A percentile compares a stretch with the other conserved stretches of the same genome.
Conservation (phyloP, 768 basidiomycete genomes). For the Russula vinacea region DNA sequence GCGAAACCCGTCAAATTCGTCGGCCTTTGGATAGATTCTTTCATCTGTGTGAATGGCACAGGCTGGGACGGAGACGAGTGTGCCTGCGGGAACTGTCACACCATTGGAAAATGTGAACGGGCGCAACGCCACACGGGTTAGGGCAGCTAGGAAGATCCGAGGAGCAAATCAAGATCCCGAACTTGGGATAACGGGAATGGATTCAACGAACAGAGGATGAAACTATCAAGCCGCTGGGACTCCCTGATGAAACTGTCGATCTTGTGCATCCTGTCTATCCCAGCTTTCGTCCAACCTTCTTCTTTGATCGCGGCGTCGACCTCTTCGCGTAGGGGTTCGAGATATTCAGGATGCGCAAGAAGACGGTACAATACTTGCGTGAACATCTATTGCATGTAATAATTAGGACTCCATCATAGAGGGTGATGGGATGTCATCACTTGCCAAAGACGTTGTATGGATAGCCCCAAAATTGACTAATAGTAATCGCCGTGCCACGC, state of each 20-base stretch:
- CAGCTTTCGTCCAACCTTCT: no score
- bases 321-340: not conserved
- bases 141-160: constrained; percentile 16
- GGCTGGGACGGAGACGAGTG: constrained; percentile 37
- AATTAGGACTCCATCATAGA: not conserved
- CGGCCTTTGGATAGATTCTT: constrained; percentile 43
- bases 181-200: no score
- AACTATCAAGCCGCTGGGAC: constrained; percentile 31
- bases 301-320: no score
- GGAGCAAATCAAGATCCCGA: not conserved
- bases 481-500: constrained; percentile 37
- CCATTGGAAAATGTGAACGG: constrained; percentile 37
- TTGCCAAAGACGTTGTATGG: constrained; percentile 39
- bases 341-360: constrained; percentile 31
- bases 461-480: constrained; percentile 41
- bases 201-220: not conserved
- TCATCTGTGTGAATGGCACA: constrained; percentile 41
- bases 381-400: constrained; percentile 4
- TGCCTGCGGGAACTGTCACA: constrained; percentile 40
- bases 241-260: constrained; percentile 40
- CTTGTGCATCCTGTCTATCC: constrained; percentile 31
- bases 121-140: constrained; percentile 1
- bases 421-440: not conserved
- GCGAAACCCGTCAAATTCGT: constrained; percentile 42
- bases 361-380: constrained; percentile 28